phyloP scores from a whole-genome alignment of 1,284 basidiomycete genomes.

The Ganoderma leucocontextum region DNA sequence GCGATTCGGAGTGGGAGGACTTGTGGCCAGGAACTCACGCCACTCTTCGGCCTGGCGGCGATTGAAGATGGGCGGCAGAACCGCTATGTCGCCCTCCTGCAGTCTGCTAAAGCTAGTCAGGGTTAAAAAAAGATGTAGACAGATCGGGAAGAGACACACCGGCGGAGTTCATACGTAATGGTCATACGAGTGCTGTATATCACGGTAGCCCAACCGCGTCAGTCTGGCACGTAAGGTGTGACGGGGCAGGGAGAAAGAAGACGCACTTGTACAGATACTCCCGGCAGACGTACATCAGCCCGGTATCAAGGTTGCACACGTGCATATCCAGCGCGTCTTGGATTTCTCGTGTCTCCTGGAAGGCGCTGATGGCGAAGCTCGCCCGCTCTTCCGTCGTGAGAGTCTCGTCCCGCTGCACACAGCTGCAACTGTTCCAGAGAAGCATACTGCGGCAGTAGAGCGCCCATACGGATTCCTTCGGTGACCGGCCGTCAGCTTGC shows the following conservation, averaged over 20 bases:
- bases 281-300: slow-evolving; percentile 69
- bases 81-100: slow-evolving; percentile 43
- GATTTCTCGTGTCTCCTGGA: slow-evolving; percentile 68
- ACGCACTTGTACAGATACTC: slow-evolving; percentile 81
- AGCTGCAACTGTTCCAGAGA: slow-evolving; percentile 73
- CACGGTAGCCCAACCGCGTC: slow-evolving; percentile 22
- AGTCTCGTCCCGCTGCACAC: slow-evolving; percentile 50
- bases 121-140: slow-evolving; percentile 29
- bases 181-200: slow-evolving; percentile 67
- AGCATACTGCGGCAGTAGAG: slow-evolving; percentile 82
- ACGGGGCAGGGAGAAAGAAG: slow-evolving; percentile 23
- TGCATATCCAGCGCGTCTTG: slow-evolving; percentile 73
- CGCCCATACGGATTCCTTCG: slow-evolving; percentile 81
- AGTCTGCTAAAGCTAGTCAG: slow-evolving; percentile 42
- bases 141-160: slow-evolving; percentile 52
- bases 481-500: slow-evolving; percentile 52
- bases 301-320: slow-evolving; percentile 70
- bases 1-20: slow-evolving; percentile 5
- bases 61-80: slow-evolving; percentile 57
- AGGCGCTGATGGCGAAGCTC: slow-evolving; percentile 66
- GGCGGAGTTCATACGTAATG: slow-evolving; percentile 69
- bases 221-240: slow-evolving; percentile 18
- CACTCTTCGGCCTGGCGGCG: slow-evolving; percentile 77
- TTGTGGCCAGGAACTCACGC: slow-evolving; percentile 57
- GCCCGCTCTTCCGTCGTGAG: slow-evolving; percentile 59